Base-by-base conservation (phyloP, 2,329 filamentous ascomycete species). In the Ascomycota sp. region DNA sequence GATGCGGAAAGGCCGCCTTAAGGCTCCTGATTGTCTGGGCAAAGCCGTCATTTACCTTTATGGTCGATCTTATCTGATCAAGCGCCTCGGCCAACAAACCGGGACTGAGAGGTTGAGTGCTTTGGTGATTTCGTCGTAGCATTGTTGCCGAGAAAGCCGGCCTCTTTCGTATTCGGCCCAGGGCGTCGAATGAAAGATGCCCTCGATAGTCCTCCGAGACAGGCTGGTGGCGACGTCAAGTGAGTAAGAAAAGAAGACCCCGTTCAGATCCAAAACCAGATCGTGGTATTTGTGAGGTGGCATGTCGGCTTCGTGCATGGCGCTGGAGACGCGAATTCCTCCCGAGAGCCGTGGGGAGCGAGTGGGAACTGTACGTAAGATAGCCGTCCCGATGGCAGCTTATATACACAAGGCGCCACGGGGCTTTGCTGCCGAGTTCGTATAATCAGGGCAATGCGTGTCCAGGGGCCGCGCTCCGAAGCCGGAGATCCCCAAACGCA, bases 111-210 rank as follows among this genome's bases (percentile, higher is more conserved):
- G 21, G 8, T 11, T 23, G 21, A 34, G 32, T 9, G 29, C 27
- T 4, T 20, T 15, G 3, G 23, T 17, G 13, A 34, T 25, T 5
- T 12, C 17, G 4, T 26, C 19, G 13, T 32, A 21, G 17, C 32
- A 34, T 15, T 29, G 23, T n/a, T 32, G 26, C 23, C 27, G 20
- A 4, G 32, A 32, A 9, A 32, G 8, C 9, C 23, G 12, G 4
- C 32, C 32, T 4, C 30, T 25, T 15, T 34, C 32, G 20, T 29
- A 34, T 3, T 29, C 26, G 22, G 29, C 22, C 32, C 32, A 34
- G 4, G 13, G 15, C 15, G 30, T 29, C 4, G 30, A 34, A 20
- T 29, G 30, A 5, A 34, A 21, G 17, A 26, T 11, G n/a, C 5
- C 6, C 10, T 25, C 13, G 10, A 25, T 12, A 12, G 24, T 25